phyloP scores from a whole-genome alignment of 495 filamentous ascomycete species.

The Pyrenula massariospora region DNA sequence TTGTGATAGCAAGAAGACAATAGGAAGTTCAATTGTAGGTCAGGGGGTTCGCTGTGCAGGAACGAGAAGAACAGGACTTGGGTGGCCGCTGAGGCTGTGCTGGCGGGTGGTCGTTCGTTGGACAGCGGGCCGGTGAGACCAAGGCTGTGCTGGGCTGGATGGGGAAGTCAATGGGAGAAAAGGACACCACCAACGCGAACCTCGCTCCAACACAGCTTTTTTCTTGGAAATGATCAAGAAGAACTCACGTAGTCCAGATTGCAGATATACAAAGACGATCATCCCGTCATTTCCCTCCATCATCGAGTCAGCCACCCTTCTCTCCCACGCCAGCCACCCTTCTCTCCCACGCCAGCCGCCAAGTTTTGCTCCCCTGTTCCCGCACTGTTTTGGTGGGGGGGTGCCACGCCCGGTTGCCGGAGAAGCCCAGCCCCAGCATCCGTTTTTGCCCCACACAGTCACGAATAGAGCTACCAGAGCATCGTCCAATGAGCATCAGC shows the following conservation, averaged over 20 bases:
- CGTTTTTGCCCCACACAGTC: neutral
- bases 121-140: neutral
- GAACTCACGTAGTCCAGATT: too few species aligned
- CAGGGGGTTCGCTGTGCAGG: neutral
- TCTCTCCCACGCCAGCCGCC: neutral
- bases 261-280: too few species aligned
- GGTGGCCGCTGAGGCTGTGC: neutral
- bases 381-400: neutral
- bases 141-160: neutral
- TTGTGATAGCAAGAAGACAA: too few species aligned
- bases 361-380: neutral
- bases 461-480: too few species aligned
- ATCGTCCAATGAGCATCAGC: neutral
- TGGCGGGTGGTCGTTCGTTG: neutral
- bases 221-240: too few species aligned
- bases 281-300: too few species aligned
- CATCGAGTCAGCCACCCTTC: neutral
- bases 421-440: neutral
- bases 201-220: neutral
- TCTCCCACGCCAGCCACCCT: neutral
- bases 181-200: neutral
- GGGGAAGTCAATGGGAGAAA: neutral
- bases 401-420: neutral
- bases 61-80: neutral
- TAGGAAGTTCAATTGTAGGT: too few species aligned